Conservation (phyloP, 176 grass and related monocot genomes). For the Phragmites australis region DNA sequence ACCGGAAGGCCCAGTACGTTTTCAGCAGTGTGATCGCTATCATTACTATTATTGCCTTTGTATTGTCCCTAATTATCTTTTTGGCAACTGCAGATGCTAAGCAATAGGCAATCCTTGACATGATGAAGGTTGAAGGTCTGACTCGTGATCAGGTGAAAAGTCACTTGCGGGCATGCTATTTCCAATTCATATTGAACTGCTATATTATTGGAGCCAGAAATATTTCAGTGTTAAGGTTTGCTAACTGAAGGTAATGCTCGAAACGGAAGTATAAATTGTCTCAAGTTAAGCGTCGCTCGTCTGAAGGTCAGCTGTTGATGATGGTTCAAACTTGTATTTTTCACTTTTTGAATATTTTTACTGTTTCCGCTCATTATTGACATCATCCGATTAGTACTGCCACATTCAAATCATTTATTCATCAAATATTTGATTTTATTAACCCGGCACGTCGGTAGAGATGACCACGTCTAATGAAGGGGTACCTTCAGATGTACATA, state of each 20-base stretch:
- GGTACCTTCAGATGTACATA: slow-evolving; percentile 7
- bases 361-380: too few relatives aligned
- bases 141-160: slow-evolving; percentile 38
- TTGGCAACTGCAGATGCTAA: slow-evolving; percentile 17
- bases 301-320: slow-evolving; percentile 20
- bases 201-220: background rate
- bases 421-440: background rate
- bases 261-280: slow-evolving; percentile 18
- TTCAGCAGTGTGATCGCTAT: background rate
- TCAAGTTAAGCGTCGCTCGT: background rate
- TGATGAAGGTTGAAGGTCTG: slow-evolving; percentile 31
- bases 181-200: background rate
- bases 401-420: background rate
- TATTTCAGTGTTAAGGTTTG: background rate
- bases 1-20: too few relatives aligned
- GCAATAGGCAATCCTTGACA: slow-evolving; percentile 8
- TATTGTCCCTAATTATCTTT: background rate
- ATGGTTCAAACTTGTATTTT: background rate
- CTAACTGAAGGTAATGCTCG: background rate
- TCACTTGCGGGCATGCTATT: slow-evolving; percentile 24
- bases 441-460: background rate
- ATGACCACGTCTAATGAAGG: background rate
- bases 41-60: background rate
- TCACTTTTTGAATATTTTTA: background rate
- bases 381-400: background rate